These are phyloP conservation scores for Tilletia horrida DNA, from an alignment of 1,284 basidiomycete species.

Conservation along the genomic window DNA sequence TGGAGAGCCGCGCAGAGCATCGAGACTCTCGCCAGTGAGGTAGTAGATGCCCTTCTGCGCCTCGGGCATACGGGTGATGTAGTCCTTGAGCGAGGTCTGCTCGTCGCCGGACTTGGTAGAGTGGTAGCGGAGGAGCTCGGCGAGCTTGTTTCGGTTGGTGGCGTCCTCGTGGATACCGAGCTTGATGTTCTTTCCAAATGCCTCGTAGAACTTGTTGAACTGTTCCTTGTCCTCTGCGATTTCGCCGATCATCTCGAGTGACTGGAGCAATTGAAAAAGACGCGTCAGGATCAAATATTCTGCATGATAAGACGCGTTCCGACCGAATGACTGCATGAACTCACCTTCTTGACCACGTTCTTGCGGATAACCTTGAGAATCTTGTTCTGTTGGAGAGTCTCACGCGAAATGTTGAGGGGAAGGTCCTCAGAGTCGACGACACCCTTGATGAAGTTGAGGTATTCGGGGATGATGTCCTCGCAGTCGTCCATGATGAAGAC, in stretches of 20 bases:
- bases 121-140: constrained; percentile 98
- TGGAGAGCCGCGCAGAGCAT: constrained; percentile 85
- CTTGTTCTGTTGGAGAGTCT: constrained; percentile 99
- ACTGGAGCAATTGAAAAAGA: not conserved
- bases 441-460: constrained; percentile 99
- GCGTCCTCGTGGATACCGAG: constrained; percentile 99
- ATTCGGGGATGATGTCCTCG: constrained; percentile 98
- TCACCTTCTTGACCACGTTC: constrained; percentile 87
- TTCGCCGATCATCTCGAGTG: constrained; percentile 85
- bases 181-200: constrained; percentile 65
- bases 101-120: constrained; percentile 93
- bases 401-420: constrained; percentile 98
- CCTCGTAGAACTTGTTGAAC: constrained; percentile 89
- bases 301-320: not conserved
- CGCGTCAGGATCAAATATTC: not conserved
- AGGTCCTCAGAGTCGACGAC: constrained; percentile 97
- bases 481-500: constrained; percentile 99
- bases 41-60: constrained; percentile 96
- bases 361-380: constrained; percentile 96
- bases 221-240: constrained; percentile 99
- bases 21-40: constrained; percentile 94
- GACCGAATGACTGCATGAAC: not conserved
- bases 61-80: constrained; percentile 99
- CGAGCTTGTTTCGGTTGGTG: constrained; percentile 97
- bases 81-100: constrained; percentile 95